Conservation (phyloP, 768 basidiomycete genomes). For the Dendrothele bispora region DNA sequence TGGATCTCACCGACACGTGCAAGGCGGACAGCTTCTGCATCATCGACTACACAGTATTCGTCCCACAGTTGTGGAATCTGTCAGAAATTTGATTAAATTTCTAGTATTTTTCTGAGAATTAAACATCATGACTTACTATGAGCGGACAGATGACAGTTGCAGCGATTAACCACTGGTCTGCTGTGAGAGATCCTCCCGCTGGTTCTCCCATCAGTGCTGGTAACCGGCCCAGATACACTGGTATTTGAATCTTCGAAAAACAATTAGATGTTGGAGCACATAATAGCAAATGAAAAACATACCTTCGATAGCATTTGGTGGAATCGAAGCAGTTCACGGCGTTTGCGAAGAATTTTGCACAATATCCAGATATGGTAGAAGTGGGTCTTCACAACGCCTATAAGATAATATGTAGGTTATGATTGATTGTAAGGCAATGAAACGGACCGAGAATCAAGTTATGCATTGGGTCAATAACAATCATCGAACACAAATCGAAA, state of each 20-base stretch:
- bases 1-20: too few species aligned
- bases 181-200: not conserved
- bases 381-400: slow-evolving; percentile 24
- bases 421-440: not conserved
- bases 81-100: not conserved
- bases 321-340: slow-evolving; percentile 10
- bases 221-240: not conserved
- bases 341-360: slow-evolving; percentile 18
- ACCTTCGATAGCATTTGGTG: not conserved
- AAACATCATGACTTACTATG: not conserved
- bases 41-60: too few species aligned
- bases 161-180: slow-evolving; percentile 1
- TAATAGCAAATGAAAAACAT: too few species aligned
- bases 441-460: slow-evolving; percentile 19
- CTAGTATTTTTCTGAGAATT: not conserved
- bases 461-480: slow-evolving; percentile 25
- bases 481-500: slow-evolving; percentile 19
- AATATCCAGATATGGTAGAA: slow-evolving; percentile 27
- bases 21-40: too few species aligned
- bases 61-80: slow-evolving; percentile 1
- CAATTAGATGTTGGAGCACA: too few species aligned
- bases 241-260: not conserved
- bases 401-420: too few species aligned
- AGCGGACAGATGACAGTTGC: not conserved
- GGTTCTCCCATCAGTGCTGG: too few species aligned